phyloP scores from a whole-genome alignment of 169 alveolate genomes.

The Theileria orientalis region DNA sequence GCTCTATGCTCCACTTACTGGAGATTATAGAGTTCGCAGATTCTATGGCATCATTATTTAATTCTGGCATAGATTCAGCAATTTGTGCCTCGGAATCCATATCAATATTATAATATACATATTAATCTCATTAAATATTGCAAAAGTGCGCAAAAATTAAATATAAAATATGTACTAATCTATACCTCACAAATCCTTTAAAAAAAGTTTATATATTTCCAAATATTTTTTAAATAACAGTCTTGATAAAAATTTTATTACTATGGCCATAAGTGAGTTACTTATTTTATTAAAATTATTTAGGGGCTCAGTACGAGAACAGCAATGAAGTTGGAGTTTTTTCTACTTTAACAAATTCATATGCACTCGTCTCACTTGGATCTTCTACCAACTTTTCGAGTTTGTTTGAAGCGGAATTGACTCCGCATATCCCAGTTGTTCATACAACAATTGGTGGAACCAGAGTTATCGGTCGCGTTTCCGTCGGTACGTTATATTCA shows the following conservation, averaged over 20 bases:
- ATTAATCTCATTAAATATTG: not conserved
- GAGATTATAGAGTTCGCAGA: not conserved
- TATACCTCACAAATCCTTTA: not conserved
- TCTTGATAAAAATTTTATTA: too few relatives aligned
- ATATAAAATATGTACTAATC: not conserved
- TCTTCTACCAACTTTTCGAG: conserved; percentile 95
- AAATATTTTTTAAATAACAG: too few relatives aligned
- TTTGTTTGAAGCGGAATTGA: conserved; percentile 93
- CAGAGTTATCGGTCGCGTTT: conserved; percentile 93
- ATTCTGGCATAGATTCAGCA: not conserved
- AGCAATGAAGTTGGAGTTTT: conserved; percentile 98
- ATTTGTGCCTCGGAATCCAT: not conserved
- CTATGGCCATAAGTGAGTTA: conserved; percentile 62
- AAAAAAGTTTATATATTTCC: too few relatives aligned
- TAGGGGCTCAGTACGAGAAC: conserved; percentile 91
- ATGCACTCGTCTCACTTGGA: conserved; percentile 93
- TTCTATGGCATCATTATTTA: not conserved
- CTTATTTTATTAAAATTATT: not conserved
- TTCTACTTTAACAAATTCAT: conserved; percentile 93
- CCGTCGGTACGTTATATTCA: conserved; percentile 85
- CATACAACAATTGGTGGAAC: conserved; percentile 97
- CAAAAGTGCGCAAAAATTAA: not conserved
- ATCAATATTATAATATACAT: not conserved
- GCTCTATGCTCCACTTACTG: conserved; percentile 33
- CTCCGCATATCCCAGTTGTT: conserved; percentile 93